A percentile compares a stretch with the other conserved stretches of the same genome.
Conservation (phyloP, 208 protist species). For the Wallacemonas sp. region DNA sequence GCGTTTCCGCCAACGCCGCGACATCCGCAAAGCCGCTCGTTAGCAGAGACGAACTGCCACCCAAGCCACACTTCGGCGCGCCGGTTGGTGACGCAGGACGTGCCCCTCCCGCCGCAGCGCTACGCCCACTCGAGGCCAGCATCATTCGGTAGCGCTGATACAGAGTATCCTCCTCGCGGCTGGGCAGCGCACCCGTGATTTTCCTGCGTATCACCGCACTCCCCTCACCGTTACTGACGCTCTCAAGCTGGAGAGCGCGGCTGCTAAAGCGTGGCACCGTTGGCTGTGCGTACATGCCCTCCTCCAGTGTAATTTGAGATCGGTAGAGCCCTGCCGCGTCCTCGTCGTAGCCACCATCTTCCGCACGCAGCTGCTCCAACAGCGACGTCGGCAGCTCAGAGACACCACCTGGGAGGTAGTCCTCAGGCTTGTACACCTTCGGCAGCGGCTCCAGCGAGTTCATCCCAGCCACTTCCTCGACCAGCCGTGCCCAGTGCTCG, state of each 20-base stretch:
- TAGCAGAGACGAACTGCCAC: slow-evolving; percentile 43
- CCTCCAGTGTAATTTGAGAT: slow-evolving; percentile 62
- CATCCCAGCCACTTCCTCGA: slow-evolving; percentile 59
- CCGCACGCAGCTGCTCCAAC: slow-evolving; percentile 38
- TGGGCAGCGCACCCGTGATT: neutral
- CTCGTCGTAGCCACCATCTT: slow-evolving; percentile 39
- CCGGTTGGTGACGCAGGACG: neutral
- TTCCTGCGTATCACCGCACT: neutral
- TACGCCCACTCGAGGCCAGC: neutral
- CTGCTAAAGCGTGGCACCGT: slow-evolving; percentile 37
- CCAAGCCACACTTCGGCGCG: slow-evolving; percentile 21
- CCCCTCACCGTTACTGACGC: neutral
- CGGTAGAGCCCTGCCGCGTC: slow-evolving; percentile 37
- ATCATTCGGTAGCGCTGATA: slow-evolving; percentile 13
- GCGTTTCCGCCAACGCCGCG: slow-evolving; percentile 36
- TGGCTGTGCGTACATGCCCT: slow-evolving; percentile 61
- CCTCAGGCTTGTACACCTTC: slow-evolving; percentile 24
- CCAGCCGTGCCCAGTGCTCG: slow-evolving; percentile 40
- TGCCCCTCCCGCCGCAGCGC: neutral
- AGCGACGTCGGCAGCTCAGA: slow-evolving; percentile 30
- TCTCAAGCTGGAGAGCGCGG: slow-evolving; percentile 14
- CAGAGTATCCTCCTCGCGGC: neutral
- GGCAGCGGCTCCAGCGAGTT: slow-evolving; percentile 52
- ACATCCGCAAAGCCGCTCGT: slow-evolving; percentile 48
- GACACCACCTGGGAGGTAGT: slow-evolving; percentile 32